phyloP scores from a whole-genome alignment of 2,329 filamentous ascomycete species.

The Dactylellina parvicollis region DNA sequence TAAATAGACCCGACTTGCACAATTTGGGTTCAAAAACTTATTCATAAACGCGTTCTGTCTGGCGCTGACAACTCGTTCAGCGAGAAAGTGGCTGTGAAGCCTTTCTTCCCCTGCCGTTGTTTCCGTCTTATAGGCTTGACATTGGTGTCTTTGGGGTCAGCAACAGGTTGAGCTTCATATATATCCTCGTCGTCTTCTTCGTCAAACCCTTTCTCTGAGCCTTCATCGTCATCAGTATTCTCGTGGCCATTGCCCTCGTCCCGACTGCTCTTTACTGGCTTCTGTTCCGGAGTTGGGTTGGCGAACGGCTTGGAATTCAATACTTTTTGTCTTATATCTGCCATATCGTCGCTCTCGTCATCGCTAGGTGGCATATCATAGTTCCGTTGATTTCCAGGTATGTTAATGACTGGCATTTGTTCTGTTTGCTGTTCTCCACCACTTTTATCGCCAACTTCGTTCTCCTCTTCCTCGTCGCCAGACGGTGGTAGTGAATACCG shows the following conservation, averaged over 20 bases:
- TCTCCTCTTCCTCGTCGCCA: conserved; percentile 63
- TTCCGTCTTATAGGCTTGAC: conserved; percentile 76
- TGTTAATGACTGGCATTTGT: conserved; percentile 67
- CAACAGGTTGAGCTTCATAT: conserved; percentile 84
- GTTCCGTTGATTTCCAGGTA: conserved; percentile 69
- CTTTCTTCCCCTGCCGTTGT: conserved; percentile 67
- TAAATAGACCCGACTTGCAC: no score
- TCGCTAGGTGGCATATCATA: conserved; percentile 62
- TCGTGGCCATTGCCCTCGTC: conserved; percentile 73
- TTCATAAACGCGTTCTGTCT: conserved; percentile 18
- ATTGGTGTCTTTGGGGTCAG: conserved; percentile 61
- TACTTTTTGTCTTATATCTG: conserved; percentile 87
- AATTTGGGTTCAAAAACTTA: no score
- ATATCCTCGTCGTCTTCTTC: conserved; percentile 85
- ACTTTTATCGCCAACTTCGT: conserved; percentile 62
- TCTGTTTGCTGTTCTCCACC: conserved; percentile 56
- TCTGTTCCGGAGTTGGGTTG: conserved; percentile 64
- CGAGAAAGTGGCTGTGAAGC: conserved; percentile 59
- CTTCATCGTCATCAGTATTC: conserved; percentile 72
- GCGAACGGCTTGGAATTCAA: conserved; percentile 89
- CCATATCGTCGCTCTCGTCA: conserved; percentile 87
- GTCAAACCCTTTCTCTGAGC: conserved; percentile 68
- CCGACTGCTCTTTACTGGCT: conserved; percentile 64
- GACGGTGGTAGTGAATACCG: conserved; percentile 63
- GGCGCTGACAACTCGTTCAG: conserved; percentile 26